Conservation (phyloP, 1,139 yeast species). For the Taphrina pruni region DNA sequence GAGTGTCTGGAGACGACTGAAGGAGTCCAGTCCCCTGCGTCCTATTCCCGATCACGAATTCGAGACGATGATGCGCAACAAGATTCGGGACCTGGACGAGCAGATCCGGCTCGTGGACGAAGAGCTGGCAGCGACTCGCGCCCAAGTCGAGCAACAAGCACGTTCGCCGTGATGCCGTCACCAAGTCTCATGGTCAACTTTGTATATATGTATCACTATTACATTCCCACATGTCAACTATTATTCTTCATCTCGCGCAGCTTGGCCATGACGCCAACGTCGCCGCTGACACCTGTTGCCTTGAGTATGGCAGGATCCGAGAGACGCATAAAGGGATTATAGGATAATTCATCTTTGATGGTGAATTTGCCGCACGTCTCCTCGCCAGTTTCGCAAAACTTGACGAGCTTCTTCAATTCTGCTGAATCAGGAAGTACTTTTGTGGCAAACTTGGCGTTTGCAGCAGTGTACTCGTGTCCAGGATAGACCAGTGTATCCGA, state of each 20-base stretch:
- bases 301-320: slow-evolving; percentile 62
- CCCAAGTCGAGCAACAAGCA: neutral
- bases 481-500: slow-evolving; percentile 74
- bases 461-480: slow-evolving; percentile 92
- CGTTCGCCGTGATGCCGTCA: neutral
- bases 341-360: slow-evolving; percentile 76
- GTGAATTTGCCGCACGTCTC: slow-evolving; percentile 84
- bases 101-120: slow-evolving; percentile 34
- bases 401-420: slow-evolving; percentile 63
- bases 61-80: slow-evolving; percentile 24
- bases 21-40: slow-evolving; percentile 29
- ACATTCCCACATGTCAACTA: slow-evolving; percentile 2
- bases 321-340: slow-evolving; percentile 89
- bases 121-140: slow-evolving; percentile 17
- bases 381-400: slow-evolving; percentile 63
- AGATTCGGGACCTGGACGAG: slow-evolving; percentile 22
- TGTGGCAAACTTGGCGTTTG: slow-evolving; percentile 77
- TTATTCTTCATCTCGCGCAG: slow-evolving; percentile 72
- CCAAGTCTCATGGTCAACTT: neutral
- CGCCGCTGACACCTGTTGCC: slow-evolving; percentile 56
- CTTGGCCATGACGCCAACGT: slow-evolving; percentile 65
- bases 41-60: slow-evolving; percentile 33
- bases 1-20: slow-evolving; percentile 33
- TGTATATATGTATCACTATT: neutral
- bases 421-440: slow-evolving; percentile 59